A percentile compares a stretch with the other conserved stretches of the same genome.
Conservation (phyloP, 1,139 yeast species). For the Suhomyces ambrosiae region DNA sequence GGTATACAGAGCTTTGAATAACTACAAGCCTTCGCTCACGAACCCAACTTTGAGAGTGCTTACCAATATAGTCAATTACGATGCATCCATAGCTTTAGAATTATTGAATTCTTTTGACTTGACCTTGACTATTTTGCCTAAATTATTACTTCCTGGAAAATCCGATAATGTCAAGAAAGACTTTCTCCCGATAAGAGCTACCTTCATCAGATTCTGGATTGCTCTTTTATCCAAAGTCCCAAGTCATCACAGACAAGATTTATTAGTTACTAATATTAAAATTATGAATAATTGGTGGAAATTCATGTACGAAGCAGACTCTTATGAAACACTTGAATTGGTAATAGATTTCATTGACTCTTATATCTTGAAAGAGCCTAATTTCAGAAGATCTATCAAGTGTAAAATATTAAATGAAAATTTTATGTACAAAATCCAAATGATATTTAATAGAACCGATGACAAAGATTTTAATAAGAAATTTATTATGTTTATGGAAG, state of each 20-base stretch:
- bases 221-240: slow-evolving; percentile 51
- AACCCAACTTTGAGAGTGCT: slow-evolving; percentile 63
- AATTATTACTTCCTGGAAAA: slow-evolving; percentile 58
- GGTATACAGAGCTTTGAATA: slow-evolving; percentile 67
- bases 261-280: slow-evolving; percentile 57
- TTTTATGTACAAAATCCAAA: slow-evolving; percentile 60
- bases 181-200: slow-evolving; percentile 51
- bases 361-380: slow-evolving; percentile 57
- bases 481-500: slow-evolving; percentile 52
- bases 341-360: slow-evolving; percentile 53
- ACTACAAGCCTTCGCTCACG: slow-evolving; percentile 59
- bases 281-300: slow-evolving; percentile 69
- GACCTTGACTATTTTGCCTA: slow-evolving; percentile 60
- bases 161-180: slow-evolving; percentile 40
- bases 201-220: slow-evolving; percentile 65
- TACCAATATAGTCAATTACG: slow-evolving; percentile 50
- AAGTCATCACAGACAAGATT: slow-evolving; percentile 60
- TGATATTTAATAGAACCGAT: slow-evolving; percentile 47
- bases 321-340: slow-evolving; percentile 40
- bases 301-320: slow-evolving; percentile 55
- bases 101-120: slow-evolving; percentile 71
- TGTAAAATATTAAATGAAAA: slow-evolving; percentile 79
- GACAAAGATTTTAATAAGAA: slow-evolving; percentile 20
- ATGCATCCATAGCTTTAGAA: slow-evolving; percentile 53
- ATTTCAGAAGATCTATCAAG: slow-evolving; percentile 69